Conservation (phyloP, 331 rosid genomes). For the Malus hybrid region DNA sequence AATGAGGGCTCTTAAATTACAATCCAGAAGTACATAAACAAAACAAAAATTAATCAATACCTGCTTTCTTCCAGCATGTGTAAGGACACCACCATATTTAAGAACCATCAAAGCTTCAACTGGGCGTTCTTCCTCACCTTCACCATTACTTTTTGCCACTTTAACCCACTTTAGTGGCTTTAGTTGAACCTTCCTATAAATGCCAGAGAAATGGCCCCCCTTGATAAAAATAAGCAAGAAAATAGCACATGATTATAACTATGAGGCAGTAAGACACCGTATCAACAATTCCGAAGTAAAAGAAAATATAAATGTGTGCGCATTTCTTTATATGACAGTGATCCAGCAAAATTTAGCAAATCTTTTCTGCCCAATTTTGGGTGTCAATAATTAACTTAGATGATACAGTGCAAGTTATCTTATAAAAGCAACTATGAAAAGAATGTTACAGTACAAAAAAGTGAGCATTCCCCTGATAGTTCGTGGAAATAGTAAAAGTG, state of each 20-base stretch:
- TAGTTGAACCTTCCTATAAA: constrained; percentile 91
- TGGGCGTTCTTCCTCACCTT: constrained; percentile 89
- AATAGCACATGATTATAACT: not conserved
- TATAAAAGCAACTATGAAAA: not conserved
- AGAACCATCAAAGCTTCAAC: constrained; percentile 95
- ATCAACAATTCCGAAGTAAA: not conserved
- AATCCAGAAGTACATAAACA: constrained; percentile 7
- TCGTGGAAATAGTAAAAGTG: not conserved
- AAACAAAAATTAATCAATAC: constrained; percentile 25
- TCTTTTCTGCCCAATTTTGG: not conserved
- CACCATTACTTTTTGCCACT: constrained; percentile 57
- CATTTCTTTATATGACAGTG: not conserved
- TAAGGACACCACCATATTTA: constrained; percentile 96
- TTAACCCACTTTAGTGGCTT: constrained; percentile 90
- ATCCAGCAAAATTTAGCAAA: not conserved
- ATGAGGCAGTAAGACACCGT: not conserved
- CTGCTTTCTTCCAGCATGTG: constrained; percentile 99
- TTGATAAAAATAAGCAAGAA: constrained; percentile 26
- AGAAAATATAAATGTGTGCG: not conserved
- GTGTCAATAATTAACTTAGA: not conserved
- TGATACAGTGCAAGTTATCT: not conserved
- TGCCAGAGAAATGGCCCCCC: constrained; percentile 98
- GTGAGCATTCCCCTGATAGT: not conserved
- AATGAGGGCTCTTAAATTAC: not conserved
- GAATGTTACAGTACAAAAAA: not conserved